Percentiles rank a stretch among this genome's conserved stretches.
These are phyloP conservation scores for Phytopythium chamaehyphon DNA, from an alignment of 352 stramenopile genomes.

Conservation along the genomic window DNA sequence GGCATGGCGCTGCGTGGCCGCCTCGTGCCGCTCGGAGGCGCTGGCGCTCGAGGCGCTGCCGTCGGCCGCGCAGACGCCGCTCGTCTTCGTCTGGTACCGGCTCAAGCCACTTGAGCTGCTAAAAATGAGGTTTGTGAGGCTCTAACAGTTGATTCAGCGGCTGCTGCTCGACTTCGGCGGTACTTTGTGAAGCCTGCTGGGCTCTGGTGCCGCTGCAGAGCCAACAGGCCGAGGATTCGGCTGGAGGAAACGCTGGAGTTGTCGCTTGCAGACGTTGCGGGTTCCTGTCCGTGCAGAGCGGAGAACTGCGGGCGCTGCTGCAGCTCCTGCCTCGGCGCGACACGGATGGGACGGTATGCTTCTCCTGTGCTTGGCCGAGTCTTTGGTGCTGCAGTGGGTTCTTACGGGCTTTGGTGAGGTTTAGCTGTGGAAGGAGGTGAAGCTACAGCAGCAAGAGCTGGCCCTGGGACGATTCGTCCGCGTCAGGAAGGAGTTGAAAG, in stretches of 20 bases:
- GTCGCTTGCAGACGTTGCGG: conserved; percentile 3
- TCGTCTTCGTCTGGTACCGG: conserved; percentile 8
- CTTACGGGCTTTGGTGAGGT: no score
- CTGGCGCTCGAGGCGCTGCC: neutral
- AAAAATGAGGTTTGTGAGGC: no score
- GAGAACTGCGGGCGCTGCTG: conserved; percentile 1
- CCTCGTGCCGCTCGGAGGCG: neutral
- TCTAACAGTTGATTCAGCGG: neutral
- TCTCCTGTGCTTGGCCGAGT: neutral
- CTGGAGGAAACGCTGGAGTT: neutral
- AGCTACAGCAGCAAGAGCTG: no score
- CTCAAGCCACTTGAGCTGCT: no score
- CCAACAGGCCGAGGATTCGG: no score
- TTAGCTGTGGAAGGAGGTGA: no score
- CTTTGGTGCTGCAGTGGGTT: neutral
- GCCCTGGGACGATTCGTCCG: no score
- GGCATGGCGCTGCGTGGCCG: neutral
- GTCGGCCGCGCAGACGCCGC: neutral
- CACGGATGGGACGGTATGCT: neutral
- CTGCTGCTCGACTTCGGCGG: neutral
- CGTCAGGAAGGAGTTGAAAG: no score
- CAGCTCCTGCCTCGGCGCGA: conserved; percentile 1
- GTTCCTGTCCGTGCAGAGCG: neutral
- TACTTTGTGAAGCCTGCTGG: conserved; percentile 5
- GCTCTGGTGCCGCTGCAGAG: neutral